A percentile compares a stretch with the other conserved stretches of the same genome.
phyloP scores from a whole-genome alignment of 1,284 basidiomycete species.

The Ceratobasidium papillatum region DNA sequence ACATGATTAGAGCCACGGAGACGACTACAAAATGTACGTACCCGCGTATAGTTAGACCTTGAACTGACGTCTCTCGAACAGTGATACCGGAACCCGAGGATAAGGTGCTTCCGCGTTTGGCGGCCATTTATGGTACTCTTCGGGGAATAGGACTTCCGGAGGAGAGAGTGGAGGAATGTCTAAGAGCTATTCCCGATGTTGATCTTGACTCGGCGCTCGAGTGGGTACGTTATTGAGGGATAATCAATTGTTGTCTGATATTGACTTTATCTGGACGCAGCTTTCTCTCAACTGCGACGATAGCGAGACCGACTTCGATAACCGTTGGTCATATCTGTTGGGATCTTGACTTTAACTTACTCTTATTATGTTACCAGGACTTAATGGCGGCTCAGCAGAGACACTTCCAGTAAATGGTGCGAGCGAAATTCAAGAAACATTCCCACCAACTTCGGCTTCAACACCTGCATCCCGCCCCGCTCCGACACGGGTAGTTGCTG shows the following conservation, averaged over 20 bases:
- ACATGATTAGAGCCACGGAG: slow-evolving; percentile 56
- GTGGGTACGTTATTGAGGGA: slow-evolving; percentile 70
- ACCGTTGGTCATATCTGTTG: slow-evolving; percentile 48
- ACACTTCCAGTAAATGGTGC: background rate
- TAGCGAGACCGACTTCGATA: slow-evolving; percentile 63
- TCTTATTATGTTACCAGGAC: background rate
- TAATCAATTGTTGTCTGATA: background rate
- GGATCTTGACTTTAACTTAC: background rate
- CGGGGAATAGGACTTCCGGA: slow-evolving; percentile 83
- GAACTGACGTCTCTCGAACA: background rate
- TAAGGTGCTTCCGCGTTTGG: slow-evolving; percentile 75
- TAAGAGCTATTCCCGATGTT: slow-evolving; percentile 67
- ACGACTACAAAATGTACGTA: slow-evolving; percentile 51
- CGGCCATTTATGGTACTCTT: slow-evolving; percentile 84
- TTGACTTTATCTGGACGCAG: slow-evolving; percentile 55
- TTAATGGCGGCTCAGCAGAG: slow-evolving; percentile 3
- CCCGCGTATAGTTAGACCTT: slow-evolving; percentile 21
- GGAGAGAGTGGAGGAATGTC: slow-evolving; percentile 72
- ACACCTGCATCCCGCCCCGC: background rate
- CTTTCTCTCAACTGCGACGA: slow-evolving; percentile 73
- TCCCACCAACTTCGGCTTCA: slow-evolving; percentile 5
- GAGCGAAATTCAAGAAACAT: background rate
- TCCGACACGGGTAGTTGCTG: slow-evolving; percentile 1
- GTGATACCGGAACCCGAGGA: slow-evolving; percentile 62
- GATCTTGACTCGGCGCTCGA: slow-evolving; percentile 92